phyloP scores from a whole-genome alignment of 129 eudicot species.

The Tagetes erecta region DNA sequence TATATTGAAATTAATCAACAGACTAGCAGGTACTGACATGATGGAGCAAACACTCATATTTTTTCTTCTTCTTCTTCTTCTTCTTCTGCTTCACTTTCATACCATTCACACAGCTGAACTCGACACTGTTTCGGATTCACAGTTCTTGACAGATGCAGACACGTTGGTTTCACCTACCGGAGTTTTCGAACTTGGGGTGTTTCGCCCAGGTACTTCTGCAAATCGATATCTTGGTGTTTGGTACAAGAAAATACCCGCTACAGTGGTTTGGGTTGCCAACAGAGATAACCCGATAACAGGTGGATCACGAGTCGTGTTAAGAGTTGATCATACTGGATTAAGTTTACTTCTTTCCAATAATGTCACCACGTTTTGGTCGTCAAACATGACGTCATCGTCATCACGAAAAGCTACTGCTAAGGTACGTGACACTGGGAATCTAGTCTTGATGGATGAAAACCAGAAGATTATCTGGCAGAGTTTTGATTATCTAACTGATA shows the following conservation, averaged over 20 bases:
- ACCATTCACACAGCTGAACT: slow-evolving; percentile 10
- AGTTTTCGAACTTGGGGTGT: slow-evolving; percentile 31
- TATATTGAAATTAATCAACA: not conserved
- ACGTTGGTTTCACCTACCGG: slow-evolving; percentile 24
- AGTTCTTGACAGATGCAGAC: slow-evolving; percentile 26
- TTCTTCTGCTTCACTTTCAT: not conserved
- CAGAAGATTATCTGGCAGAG: slow-evolving; percentile 49
- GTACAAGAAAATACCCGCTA: slow-evolving; percentile 23
- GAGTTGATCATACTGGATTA: slow-evolving; percentile 1
- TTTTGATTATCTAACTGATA: slow-evolving; percentile 50
- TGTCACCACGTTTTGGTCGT: slow-evolving; percentile 19
- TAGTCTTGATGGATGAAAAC: slow-evolving; percentile 24
- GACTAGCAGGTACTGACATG: not conserved
- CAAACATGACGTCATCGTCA: slow-evolving; percentile 5
- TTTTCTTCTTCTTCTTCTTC: not conserved
- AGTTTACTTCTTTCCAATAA: slow-evolving; percentile 11
- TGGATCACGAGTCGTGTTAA: slow-evolving; percentile 1
- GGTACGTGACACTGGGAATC: slow-evolving; percentile 45
- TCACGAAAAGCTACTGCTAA: slow-evolving; percentile 17
- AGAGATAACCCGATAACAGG: slow-evolving; percentile 19
- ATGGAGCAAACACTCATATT: not conserved
- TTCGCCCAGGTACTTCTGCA: slow-evolving; percentile 7
- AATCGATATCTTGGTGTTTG: slow-evolving; percentile 34
- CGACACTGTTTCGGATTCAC: slow-evolving; percentile 9
- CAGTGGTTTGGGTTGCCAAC: slow-evolving; percentile 38